phyloP scores from a whole-genome alignment of 2,329 filamentous ascomycete species.

The Fusarium sterilihyphosum region DNA sequence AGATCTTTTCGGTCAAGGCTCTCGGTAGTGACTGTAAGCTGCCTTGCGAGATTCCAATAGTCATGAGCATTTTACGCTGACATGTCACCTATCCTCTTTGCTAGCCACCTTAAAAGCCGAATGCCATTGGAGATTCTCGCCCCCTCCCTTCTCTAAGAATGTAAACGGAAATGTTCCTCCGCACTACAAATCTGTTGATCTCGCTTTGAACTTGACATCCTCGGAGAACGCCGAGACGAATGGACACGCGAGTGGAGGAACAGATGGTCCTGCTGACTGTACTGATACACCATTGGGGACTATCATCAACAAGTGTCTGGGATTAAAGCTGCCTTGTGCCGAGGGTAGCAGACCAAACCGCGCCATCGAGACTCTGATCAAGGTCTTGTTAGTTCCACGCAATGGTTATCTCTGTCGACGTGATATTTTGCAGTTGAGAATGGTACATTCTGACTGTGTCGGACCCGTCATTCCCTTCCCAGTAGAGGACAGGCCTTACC shows the following conservation, averaged over 20 bases:
- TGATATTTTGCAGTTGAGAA: neutral
- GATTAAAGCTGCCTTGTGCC: accelerated
- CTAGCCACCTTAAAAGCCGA: neutral
- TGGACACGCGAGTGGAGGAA: neutral
- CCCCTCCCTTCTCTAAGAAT: neutral
- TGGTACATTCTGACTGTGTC: neutral
- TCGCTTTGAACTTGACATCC: neutral
- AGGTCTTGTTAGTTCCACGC: neutral
- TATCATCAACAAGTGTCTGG: neutral
- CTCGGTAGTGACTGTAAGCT: neutral
- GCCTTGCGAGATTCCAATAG: too few species aligned
- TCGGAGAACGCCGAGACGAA: neutral
- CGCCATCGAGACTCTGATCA: neutral
- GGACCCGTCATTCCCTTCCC: neutral
- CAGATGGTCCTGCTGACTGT: neutral
- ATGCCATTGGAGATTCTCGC: neutral
- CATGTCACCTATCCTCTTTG: neutral
- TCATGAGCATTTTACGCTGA: neutral
- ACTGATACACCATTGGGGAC: neutral
- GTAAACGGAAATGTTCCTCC: neutral
- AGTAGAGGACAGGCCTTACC: neutral
- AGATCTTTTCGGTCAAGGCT: neutral
- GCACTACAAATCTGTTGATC: neutral
- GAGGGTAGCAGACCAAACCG: too few species aligned
- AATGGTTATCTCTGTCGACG: neutral